Percentiles rank a stretch among this genome's conserved stretches.
phyloP scores from a whole-genome alignment of 2,329 filamentous ascomycete genomes.

The Meredithiella fracta region DNA sequence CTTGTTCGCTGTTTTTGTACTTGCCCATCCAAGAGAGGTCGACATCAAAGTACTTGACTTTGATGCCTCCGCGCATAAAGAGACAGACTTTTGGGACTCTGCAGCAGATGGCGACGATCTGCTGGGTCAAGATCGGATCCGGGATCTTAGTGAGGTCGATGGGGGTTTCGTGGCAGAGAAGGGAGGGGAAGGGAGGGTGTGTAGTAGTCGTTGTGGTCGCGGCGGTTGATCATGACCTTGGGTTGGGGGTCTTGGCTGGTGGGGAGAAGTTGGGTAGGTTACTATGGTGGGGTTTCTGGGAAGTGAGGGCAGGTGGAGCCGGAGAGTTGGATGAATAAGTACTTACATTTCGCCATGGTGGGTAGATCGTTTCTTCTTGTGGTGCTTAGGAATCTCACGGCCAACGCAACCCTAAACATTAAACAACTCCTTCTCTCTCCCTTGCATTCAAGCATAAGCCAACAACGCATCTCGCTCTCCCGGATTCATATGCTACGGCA shows the following conservation, averaged over 20 bases:
- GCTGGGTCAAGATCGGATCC: background rate
- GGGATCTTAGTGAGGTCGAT: conserved; percentile 23
- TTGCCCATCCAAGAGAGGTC: conserved; percentile 67
- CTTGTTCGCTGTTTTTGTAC: conserved; percentile 62
- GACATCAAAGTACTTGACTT: conserved; percentile 63
- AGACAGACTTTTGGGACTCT: conserved; percentile 19
- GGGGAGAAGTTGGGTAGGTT: background rate
- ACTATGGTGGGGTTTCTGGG: background rate
- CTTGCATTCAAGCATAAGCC: conserved; percentile 46
- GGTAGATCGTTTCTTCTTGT: conserved; percentile 43
- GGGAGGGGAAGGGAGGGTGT: conserved; percentile 34
- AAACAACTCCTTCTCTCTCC: conserved; percentile 44
- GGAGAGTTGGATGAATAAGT: no score
- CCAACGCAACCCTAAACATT: conserved; percentile 63
- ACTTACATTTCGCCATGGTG: conserved; percentile 28
- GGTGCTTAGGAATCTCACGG: conserved; percentile 65
- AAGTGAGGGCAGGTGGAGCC: background rate
- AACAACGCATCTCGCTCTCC: conserved; percentile 57
- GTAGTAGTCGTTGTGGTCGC: conserved; percentile 54
- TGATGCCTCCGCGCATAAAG: conserved; percentile 40
- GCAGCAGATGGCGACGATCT: background rate
- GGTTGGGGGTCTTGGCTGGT: conserved; percentile 11
- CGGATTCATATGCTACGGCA: conserved; percentile 73
- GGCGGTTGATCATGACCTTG: conserved; percentile 40
- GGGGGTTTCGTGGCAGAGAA: conserved; percentile 47